Percentiles rank a stretch among this genome's conserved stretches.
Evolutionary conservation across 2,329 filamentous ascomycete species (phyloP).

Genomic region (Colletotrichum caudatum): DNA sequence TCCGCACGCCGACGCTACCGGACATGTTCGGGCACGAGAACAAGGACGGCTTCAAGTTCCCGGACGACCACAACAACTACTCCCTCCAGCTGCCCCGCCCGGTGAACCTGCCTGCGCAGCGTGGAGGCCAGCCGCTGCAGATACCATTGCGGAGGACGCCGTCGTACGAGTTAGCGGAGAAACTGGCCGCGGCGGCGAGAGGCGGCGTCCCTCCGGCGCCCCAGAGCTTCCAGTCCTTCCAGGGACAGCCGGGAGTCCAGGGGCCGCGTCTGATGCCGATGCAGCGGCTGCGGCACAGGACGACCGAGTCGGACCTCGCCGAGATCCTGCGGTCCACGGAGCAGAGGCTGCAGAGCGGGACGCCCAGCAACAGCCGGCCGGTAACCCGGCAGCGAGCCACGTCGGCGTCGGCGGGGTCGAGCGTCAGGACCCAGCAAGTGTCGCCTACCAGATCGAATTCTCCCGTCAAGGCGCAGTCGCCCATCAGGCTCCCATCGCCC

Average conservation of each 20-base stretch:
- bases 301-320: slow-evolving; percentile 62
- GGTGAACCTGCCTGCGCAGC: slow-evolving; percentile 23
- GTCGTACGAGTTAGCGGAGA: slow-evolving; percentile 42
- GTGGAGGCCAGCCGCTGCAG: slow-evolving; percentile 10
- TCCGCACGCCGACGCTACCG: slow-evolving; percentile 54
- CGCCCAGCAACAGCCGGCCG: slow-evolving; percentile 46
- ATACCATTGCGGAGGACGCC: slow-evolving; percentile 36
- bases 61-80: slow-evolving; percentile 28
- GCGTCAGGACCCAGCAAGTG: slow-evolving; percentile 27
- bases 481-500: slow-evolving; percentile 15
- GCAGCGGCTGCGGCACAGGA: slow-evolving; percentile 46
- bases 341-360: slow-evolving; percentile 59
- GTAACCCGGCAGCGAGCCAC: slow-evolving; percentile 49
- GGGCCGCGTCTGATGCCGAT: slow-evolving; percentile 37
- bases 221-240: background rate
- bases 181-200: slow-evolving; percentile 40
- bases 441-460: slow-evolving; percentile 28
- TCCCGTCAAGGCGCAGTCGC: slow-evolving; percentile 4
- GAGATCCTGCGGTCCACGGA: slow-evolving; percentile 67
- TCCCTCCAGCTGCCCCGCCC: slow-evolving; percentile 33
- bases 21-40: slow-evolving; percentile 43
- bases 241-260: slow-evolving; percentile 32
- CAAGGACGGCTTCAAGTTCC: slow-evolving; percentile 40
- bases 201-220: slow-evolving; percentile 31
- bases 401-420: slow-evolving; percentile 43